Evolutionary conservation across 257 asterid genomes (phyloP).

Genomic region (Sherardia arvensis): DNA sequence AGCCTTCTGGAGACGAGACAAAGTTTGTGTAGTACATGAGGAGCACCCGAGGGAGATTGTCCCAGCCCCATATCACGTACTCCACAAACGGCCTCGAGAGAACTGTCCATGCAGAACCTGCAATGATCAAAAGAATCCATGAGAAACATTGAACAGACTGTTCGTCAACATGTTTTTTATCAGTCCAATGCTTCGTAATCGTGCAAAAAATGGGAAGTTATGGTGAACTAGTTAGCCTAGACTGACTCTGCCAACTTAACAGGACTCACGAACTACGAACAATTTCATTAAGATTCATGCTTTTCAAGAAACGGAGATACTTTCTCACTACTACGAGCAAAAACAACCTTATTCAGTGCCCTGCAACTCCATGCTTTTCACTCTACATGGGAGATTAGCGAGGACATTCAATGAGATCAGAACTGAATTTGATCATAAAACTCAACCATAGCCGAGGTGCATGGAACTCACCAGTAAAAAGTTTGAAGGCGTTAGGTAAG

Average conservation of each 20-base stretch:
- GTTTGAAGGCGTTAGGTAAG: constrained; percentile 44
- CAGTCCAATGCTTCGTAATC: not conserved
- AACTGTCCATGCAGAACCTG: constrained; percentile 99
- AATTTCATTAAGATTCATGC: not conserved
- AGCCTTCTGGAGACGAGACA: constrained; percentile 91
- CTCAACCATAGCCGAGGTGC: not conserved
- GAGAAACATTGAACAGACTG: not conserved
- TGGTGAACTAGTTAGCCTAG: not conserved
- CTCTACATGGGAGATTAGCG: not conserved
- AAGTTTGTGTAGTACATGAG: constrained; percentile 96
- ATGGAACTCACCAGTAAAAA: constrained; percentile 71
- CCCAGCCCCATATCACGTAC: constrained; percentile 94
- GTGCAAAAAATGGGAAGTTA: not conserved
- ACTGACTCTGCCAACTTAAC: not conserved
- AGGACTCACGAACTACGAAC: not conserved
- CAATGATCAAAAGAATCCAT: not conserved
- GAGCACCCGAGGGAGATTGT: constrained; percentile 84
- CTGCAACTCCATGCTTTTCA: not conserved
- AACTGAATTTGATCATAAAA: not conserved
- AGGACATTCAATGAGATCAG: not conserved
- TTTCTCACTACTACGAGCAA: not conserved
- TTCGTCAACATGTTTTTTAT: not conserved
- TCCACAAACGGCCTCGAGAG: constrained; percentile 76
- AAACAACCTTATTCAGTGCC: not conserved
- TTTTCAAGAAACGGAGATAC: not conserved